phyloP scores from a whole-genome alignment of 2,329 filamentous ascomycete genomes.

The Pestalotiopsis fici region DNA sequence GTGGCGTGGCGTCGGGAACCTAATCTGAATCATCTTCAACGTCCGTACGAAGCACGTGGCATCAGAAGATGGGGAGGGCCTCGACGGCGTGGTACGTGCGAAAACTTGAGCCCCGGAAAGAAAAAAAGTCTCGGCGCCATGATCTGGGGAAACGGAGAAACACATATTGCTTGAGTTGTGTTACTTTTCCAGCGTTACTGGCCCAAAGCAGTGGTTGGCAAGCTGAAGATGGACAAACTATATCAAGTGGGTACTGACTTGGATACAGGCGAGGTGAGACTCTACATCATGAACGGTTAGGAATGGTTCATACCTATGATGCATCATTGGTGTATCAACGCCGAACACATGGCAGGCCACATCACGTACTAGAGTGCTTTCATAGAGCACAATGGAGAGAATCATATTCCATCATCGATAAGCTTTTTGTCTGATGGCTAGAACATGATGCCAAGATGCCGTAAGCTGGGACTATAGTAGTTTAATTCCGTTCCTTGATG shows the following conservation, averaged over 20 bases:
- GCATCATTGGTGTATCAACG: background rate
- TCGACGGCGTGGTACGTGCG: background rate
- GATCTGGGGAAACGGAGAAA: background rate
- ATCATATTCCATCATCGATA: background rate
- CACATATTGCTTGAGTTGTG: background rate
- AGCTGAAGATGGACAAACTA: background rate
- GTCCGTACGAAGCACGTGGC: background rate
- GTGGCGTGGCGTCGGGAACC: background rate
- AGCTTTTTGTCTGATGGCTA: background rate
- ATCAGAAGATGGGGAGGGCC: background rate
- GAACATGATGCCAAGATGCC: background rate
- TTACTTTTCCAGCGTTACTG: background rate
- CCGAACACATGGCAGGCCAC: background rate
- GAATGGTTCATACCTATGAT: no score
- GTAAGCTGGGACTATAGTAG: background rate
- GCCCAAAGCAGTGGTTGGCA: background rate
- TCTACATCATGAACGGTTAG: background rate
- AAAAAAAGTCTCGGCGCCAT: background rate
- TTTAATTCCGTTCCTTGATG: conserved; percentile 18
- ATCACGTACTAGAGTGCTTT: background rate
- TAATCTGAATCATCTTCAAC: background rate
- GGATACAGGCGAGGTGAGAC: background rate
- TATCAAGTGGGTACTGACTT: background rate
- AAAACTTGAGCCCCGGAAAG: background rate
- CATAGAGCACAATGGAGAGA: background rate